Evolutionary conservation across 305 asterid genomes (phyloP).

Genomic region (Solanum chacoense): DNA sequence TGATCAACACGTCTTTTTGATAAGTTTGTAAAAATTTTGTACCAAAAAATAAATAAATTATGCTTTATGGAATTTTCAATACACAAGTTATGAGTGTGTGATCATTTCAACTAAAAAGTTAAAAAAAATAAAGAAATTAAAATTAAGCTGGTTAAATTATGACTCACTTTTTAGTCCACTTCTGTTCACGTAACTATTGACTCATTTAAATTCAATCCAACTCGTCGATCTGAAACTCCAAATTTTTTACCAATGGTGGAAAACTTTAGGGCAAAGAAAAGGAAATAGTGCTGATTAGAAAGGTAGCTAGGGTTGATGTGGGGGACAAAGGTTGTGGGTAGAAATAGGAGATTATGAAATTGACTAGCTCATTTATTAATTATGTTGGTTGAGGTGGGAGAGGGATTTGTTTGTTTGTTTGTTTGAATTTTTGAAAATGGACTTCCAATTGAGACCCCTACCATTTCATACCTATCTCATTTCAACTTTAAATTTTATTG

Average conservation of each 20-base stretch:
- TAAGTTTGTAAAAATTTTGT: background rate
- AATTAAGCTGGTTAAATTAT: background rate
- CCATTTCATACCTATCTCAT: background rate
- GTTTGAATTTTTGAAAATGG: background rate
- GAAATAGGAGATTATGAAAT: background rate
- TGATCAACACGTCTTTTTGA: background rate
- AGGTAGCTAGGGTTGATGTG: background rate
- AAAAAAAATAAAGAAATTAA: background rate
- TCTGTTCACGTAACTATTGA: background rate
- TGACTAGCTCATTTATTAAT: background rate
- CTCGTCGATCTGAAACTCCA: background rate
- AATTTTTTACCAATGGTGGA: background rate
- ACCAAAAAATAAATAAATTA: background rate
- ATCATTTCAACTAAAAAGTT: background rate
- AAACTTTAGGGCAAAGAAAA: background rate
- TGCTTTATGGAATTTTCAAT: background rate
- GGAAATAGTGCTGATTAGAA: background rate
- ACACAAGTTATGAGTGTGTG: background rate
- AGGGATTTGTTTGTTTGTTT: background rate
- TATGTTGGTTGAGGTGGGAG: background rate
- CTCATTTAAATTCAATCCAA: background rate
- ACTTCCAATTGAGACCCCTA: background rate
- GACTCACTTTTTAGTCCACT: background rate
- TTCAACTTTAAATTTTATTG: background rate
- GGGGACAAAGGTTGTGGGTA: background rate